Evolutionary conservation across 208 protist genomes (phyloP).

Genomic region (Trypanosoma conorhini): DNA sequence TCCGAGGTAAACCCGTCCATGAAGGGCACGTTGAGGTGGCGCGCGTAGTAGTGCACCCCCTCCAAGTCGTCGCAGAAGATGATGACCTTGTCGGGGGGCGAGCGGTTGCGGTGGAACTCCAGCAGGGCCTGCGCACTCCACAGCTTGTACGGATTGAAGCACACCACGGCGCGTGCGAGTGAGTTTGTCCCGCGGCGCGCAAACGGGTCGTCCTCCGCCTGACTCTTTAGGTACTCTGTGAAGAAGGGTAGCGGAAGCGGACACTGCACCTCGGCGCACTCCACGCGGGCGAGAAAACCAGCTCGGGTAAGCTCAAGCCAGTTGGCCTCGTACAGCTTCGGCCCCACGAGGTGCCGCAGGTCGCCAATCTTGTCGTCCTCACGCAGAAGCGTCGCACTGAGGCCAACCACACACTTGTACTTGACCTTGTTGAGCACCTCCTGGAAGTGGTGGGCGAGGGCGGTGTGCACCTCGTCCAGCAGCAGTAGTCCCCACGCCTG

Average conservation of each 20-base stretch:
- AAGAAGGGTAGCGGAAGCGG: conserved; percentile 90
- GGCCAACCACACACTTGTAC: conserved; percentile 98
- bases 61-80: conserved; percentile 91
- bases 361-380: conserved; percentile 99
- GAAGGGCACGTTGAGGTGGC: conserved; percentile 82
- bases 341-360: conserved; percentile 98
- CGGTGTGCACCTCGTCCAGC: conserved; percentile 99
- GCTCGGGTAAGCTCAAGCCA: conserved; percentile 97
- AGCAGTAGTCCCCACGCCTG: conserved; percentile 98
- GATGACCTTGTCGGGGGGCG: conserved; percentile 92
- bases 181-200: conserved; percentile 15
- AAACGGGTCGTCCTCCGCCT: conserved; percentile 6
- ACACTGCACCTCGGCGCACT: conserved; percentile 98
- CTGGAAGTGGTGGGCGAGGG: conserved; percentile 96
- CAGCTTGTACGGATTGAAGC: conserved; percentile 93
- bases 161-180: conserved; percentile 38
- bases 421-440: conserved; percentile 92
- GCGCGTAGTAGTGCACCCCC: conserved; percentile 82
- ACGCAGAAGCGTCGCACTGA: conserved; percentile 96
- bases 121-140: conserved; percentile 94
- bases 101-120: conserved; percentile 94
- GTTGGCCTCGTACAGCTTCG: conserved; percentile 99
- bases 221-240: conserved; percentile 44
- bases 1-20: conserved; percentile 88
- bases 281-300: conserved; percentile 97